phyloP scores from a whole-genome alignment of 306 rosid species.

The Potentilla sterilis region DNA sequence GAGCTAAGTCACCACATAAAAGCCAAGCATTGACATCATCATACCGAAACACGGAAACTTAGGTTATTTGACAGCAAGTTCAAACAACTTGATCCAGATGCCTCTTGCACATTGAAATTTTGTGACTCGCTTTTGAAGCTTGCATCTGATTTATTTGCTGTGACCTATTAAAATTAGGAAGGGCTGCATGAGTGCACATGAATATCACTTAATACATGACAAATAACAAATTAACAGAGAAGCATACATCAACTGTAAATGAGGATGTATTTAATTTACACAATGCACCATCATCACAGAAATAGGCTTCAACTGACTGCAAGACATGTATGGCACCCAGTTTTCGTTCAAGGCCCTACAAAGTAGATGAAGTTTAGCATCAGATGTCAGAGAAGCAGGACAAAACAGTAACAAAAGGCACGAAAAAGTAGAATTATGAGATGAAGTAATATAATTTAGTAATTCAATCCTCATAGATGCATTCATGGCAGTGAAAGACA shows the following conservation, averaged over 20 bases:
- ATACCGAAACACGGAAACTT: constrained; percentile 58
- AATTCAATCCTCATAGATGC: neutral
- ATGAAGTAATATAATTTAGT: neutral
- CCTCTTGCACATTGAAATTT: constrained; percentile 27
- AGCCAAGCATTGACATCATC: constrained; percentile 15
- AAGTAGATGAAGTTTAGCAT: constrained; percentile 24
- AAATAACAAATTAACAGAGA: constrained; percentile 4
- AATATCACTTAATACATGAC: constrained; percentile 14
- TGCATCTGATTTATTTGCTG: constrained; percentile 52
- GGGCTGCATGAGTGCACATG: constrained; percentile 17
- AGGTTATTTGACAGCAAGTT: constrained; percentile 32
- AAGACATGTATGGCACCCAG: constrained; percentile 67
- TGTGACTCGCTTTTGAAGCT: constrained; percentile 46
- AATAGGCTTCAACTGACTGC: constrained; percentile 56
- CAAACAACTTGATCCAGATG: constrained; percentile 33
- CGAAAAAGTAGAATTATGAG: neutral
- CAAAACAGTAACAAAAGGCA: neutral
- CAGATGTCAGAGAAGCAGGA: constrained; percentile 18
- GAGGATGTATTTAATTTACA: constrained; percentile 66
- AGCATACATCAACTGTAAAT: constrained; percentile 68
- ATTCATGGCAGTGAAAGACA: neutral
- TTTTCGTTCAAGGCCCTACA: constrained; percentile 61
- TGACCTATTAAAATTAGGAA: constrained; percentile 41
- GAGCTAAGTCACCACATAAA: constrained; percentile 17
- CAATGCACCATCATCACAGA: constrained; percentile 44